Evolutionary conservation across 164 flowering plant genomes (phyloP).

Genomic region (Vitis riparia): DNA sequence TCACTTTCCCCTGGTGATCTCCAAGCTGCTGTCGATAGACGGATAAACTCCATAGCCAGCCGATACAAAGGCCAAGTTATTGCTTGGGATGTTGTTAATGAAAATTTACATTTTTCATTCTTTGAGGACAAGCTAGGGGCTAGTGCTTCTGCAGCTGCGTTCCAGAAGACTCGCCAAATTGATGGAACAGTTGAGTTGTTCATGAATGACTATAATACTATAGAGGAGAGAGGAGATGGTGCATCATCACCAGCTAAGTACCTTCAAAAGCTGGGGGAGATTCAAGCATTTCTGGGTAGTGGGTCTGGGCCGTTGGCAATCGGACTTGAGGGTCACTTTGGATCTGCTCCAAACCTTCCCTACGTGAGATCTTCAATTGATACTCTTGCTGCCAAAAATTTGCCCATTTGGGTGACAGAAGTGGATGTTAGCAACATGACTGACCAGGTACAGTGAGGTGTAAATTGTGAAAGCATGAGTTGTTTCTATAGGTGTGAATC

Average conservation of each 20-base stretch:
- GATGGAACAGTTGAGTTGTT: conserved; percentile 33
- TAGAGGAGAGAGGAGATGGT: conserved; percentile 35
- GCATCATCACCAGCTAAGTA: conserved; percentile 21
- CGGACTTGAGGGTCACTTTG: conserved; percentile 45
- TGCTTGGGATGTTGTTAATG: conserved; percentile 67
- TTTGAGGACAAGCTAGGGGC: conserved; percentile 45
- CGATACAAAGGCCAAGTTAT: conserved; percentile 41
- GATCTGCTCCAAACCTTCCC: conserved; percentile 32
- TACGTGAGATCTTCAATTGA: conserved; percentile 49
- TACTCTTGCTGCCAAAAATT: conserved; percentile 26
- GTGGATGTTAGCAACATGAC: conserved; percentile 20
- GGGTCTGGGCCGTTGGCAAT: conserved; percentile 25
- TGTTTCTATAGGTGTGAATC: too few relatives aligned
- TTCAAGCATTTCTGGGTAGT: conserved; percentile 27
- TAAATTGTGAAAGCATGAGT: too few relatives aligned
- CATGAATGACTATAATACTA: conserved; percentile 56
- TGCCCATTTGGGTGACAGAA: conserved; percentile 55
- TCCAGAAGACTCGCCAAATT: conserved; percentile 19
- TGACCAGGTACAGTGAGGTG: conserved; percentile 29
- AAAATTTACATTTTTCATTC: conserved; percentile 51
- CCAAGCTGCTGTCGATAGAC: conserved; percentile 12
- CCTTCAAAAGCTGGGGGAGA: conserved; percentile 28
- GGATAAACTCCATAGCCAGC: conserved; percentile 38
- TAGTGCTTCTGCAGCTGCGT: conserved; percentile 36
- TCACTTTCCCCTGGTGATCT: conserved; percentile 27